A percentile compares a stretch with the other conserved stretches of the same genome.
Evolutionary conservation across 139 green algal genomes (phyloP).

Genomic region (Micractinium sp.): DNA sequence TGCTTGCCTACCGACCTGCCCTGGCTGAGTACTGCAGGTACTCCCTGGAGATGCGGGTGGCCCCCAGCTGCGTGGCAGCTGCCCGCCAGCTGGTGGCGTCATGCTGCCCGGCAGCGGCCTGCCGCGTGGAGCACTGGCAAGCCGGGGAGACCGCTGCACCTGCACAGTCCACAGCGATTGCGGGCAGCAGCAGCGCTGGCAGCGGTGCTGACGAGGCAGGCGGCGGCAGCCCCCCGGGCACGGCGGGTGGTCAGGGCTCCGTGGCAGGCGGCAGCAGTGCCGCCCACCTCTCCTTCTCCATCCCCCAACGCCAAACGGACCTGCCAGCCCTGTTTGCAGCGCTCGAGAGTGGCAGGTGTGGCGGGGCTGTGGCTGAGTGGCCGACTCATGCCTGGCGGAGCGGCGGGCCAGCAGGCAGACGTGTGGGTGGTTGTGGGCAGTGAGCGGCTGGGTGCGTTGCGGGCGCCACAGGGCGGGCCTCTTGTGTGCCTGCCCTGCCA

Average conservation of each 20-base stretch:
- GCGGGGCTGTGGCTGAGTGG: not conserved
- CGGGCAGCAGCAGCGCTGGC: too few relatives aligned
- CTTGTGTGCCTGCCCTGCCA: too few relatives aligned
- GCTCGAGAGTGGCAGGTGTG: conserved; percentile 9
- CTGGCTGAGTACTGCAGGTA: conserved; percentile 31
- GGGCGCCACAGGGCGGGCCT: too few relatives aligned
- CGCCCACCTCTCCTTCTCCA: conserved; percentile 31
- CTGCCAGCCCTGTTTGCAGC: conserved; percentile 47
- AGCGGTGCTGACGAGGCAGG: not conserved
- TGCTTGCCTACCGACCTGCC: conserved; percentile 1
- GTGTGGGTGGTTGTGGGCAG: not conserved
- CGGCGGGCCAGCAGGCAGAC: too few relatives aligned
- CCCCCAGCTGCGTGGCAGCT: conserved; percentile 8
- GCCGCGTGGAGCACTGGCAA: conserved; percentile 1
- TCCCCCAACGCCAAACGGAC: conserved; percentile 35
- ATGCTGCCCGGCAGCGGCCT: not conserved
- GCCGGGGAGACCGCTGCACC: not conserved
- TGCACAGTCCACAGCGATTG: not conserved
- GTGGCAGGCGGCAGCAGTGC: not conserved
- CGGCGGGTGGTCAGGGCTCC: not conserved
- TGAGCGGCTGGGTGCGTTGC: not conserved
- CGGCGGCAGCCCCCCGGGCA: not conserved
- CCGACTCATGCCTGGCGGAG: not conserved
- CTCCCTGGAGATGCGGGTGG: conserved; percentile 41
- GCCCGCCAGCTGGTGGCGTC: conserved; percentile 20